Percentiles rank a stretch among this genome's conserved stretches.
Conservation (phyloP, 2,329 filamentous ascomycete species). For the Whalleya microplaca region DNA sequence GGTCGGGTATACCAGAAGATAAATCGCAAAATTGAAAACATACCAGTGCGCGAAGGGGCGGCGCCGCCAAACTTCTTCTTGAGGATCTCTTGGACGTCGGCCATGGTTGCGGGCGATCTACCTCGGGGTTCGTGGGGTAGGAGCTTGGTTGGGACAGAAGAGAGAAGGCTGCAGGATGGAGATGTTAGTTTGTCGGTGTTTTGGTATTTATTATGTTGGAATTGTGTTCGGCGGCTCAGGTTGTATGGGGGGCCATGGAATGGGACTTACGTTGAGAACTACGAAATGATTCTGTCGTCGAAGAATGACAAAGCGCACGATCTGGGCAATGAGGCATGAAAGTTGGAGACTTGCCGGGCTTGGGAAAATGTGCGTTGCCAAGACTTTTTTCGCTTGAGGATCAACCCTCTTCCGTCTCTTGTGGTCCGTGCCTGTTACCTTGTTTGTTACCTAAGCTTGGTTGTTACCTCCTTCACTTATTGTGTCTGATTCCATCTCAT, state of each 20-base stretch:
- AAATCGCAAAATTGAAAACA: conserved; percentile 13
- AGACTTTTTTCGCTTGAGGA: conserved; percentile 39
- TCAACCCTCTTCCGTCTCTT: conserved; percentile 40
- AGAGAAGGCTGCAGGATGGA: neutral
- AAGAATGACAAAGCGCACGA: conserved; percentile 13
- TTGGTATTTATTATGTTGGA: neutral
- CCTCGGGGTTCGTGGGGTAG: conserved; percentile 9
- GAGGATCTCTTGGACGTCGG: conserved; percentile 50
- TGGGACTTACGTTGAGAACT: conserved; percentile 23
- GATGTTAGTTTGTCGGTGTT: too few species aligned
- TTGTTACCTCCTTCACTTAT: too few species aligned
- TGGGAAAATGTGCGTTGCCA: conserved; percentile 40
- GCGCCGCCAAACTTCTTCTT: conserved; percentile 42
- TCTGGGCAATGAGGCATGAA: conserved; percentile 28
- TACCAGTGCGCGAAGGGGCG: conserved; percentile 40
- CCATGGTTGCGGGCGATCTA: conserved; percentile 31
- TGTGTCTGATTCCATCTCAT: too few species aligned
- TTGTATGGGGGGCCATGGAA: neutral
- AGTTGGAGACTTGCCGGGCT: conserved; percentile 18
- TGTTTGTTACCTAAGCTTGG: too few species aligned
- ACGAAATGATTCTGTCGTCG: conserved; percentile 25
- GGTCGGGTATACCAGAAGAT: neutral
- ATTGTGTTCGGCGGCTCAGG: neutral
- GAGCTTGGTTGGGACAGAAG: neutral
- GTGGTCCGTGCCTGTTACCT: neutral